Evolutionary conservation across 129 eudicot genomes (phyloP).

Genomic region (Lactuca sativa): DNA sequence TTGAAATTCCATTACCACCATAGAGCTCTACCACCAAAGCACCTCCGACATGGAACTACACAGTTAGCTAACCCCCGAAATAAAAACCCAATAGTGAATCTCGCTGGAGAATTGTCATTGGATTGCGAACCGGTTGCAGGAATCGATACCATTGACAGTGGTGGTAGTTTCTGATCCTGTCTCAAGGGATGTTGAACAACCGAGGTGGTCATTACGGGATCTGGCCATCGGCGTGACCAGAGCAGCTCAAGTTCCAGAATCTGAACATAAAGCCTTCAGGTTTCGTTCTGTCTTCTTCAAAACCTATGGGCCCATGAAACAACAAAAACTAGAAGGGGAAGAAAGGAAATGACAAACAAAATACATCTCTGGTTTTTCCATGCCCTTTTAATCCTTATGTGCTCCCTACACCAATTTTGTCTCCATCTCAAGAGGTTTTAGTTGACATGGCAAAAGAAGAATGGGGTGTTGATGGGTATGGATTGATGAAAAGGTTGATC

Average conservation of each 20-base stretch:
- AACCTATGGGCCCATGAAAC: slow-evolving; percentile 38
- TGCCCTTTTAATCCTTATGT: too few relatives aligned
- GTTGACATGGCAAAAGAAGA: slow-evolving; percentile 92
- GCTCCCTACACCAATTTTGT: slow-evolving; percentile 22
- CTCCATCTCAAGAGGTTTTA: slow-evolving; percentile 75
- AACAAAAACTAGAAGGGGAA: slow-evolving; percentile 62
- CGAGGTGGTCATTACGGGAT: slow-evolving; percentile 45
- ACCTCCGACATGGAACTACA: too few relatives aligned
- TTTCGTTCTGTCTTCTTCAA: slow-evolving; percentile 15
- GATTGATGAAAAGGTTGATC: too few relatives aligned
- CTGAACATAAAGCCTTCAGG: slow-evolving; percentile 33
- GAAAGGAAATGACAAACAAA: slow-evolving; percentile 36
- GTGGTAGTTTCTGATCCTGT: too few relatives aligned
- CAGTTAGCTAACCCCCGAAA: too few relatives aligned
- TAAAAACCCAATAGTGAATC: too few relatives aligned
- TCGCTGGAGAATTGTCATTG: too few relatives aligned
- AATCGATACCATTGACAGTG: too few relatives aligned
- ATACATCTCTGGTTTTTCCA: slow-evolving; percentile 4
- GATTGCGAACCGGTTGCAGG: too few relatives aligned
- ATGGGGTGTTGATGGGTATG: slow-evolving; percentile 46
- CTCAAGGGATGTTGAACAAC: too few relatives aligned
- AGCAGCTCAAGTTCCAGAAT: slow-evolving; percentile 7
- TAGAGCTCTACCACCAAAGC: too few relatives aligned
- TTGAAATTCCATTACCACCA: too few relatives aligned
- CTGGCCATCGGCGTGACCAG: slow-evolving; percentile 21